These are phyloP conservation scores for Pseudogymnoascus sp. DNA, from an alignment of 2,329 filamentous ascomycete genomes.

Conservation along the genomic window DNA sequence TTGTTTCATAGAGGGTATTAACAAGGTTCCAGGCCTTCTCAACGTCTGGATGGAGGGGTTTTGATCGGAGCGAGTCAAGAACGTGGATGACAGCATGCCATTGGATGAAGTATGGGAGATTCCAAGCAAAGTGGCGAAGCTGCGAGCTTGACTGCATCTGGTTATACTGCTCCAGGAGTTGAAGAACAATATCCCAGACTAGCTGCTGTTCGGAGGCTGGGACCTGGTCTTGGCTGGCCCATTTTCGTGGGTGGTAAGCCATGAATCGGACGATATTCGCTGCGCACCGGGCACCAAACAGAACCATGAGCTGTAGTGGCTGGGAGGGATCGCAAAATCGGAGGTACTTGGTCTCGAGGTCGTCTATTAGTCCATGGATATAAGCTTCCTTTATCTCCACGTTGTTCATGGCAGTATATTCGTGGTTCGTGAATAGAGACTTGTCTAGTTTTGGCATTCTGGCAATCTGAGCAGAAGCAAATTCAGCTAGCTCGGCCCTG, in stretches of 20 bases:
- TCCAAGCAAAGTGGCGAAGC: slow-evolving; percentile 17
- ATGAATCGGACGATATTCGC: slow-evolving; percentile 16
- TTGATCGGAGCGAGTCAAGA: slow-evolving; percentile 20
- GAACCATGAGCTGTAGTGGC: slow-evolving; percentile 27
- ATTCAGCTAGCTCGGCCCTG: slow-evolving; percentile 12
- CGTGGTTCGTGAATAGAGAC: slow-evolving; percentile 13
- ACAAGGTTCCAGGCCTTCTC: slow-evolving; percentile 28
- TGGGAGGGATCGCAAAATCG: slow-evolving; percentile 32
- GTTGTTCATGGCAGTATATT: slow-evolving; percentile 11
- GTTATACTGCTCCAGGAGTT: slow-evolving; percentile 28
- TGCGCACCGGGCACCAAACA: slow-evolving; percentile 11
- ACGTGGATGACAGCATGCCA: slow-evolving; percentile 22
- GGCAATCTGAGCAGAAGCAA: slow-evolving; percentile 9
- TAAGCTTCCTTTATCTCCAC: slow-evolving; percentile 10
- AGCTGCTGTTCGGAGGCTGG: slow-evolving; percentile 18
- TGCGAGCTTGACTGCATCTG: slow-evolving; percentile 25
- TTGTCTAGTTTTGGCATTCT: slow-evolving; percentile 10
- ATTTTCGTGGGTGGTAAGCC: slow-evolving; percentile 17
- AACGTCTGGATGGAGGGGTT: slow-evolving; percentile 21
- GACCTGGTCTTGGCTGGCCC: slow-evolving; percentile 14
- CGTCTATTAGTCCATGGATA: slow-evolving; percentile 27
- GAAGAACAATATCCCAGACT: slow-evolving; percentile 25
- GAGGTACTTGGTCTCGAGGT: slow-evolving; percentile 31
- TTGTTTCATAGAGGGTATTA: slow-evolving; percentile 28
- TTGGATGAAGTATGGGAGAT: slow-evolving; percentile 21